Evolutionary conservation across 2,329 filamentous ascomycete species (phyloP).

Genomic region (Berkeleyomyces rouxiae): DNA sequence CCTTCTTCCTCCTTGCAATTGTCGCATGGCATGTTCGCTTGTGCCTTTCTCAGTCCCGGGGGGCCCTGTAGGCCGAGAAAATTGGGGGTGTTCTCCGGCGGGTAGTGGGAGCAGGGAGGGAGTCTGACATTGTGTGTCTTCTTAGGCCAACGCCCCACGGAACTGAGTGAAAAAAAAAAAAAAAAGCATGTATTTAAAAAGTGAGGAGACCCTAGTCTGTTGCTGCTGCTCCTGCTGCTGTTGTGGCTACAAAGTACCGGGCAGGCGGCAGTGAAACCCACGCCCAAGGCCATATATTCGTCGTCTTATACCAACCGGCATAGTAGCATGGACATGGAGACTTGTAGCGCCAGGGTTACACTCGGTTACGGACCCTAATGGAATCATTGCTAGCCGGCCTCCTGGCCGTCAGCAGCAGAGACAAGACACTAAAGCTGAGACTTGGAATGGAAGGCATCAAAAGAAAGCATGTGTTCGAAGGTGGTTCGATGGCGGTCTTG

Average conservation of each 20-base stretch:
- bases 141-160: not conserved
- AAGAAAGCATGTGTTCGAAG: not conserved
- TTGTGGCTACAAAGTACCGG: not conserved
- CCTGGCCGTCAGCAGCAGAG: not conserved
- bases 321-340: not conserved
- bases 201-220: not conserved
- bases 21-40: constrained; percentile 3
- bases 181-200: not conserved
- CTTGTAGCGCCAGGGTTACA: not conserved
- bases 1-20: not conserved
- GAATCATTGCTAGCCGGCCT: not conserved
- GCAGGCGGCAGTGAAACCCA: not conserved
- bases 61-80: not conserved
- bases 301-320: not conserved
- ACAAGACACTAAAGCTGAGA: not conserved
- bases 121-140: not conserved
- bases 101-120: not conserved
- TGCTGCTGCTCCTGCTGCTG: not conserved
- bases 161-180: not conserved
- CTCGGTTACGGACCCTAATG: not conserved
- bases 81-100: not conserved
- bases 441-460: not conserved
- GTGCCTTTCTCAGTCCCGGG: not conserved
- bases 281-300: not conserved
- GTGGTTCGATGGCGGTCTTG: not conserved